Evolutionary conservation across 2,329 filamentous ascomycete genomes (phyloP), one percentile per base, ranked within the genome.

Genomic region (Fusarium sororula): DNA sequence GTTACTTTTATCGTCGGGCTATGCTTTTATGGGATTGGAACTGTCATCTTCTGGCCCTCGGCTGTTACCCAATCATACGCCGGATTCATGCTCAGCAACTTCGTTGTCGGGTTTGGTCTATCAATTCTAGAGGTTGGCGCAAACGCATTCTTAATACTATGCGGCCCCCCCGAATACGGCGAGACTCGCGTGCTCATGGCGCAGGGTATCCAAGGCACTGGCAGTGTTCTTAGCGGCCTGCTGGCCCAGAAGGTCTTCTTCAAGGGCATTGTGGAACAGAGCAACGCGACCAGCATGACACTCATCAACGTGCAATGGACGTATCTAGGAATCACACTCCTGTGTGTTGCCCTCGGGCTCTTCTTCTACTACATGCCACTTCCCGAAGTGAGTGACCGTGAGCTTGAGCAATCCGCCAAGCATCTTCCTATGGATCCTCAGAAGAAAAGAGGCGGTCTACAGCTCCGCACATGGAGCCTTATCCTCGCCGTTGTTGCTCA

Each of bases 31-130:
- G 92, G 92, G 4, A 86, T 90, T 10, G 92, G 92, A 4, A 94
- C 93, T n/a, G 90, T 96, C 72, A 94, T 95, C 83, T 95, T 96
- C 83, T 96, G 93, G 94, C 94, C 94, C 0, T 92, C 91, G 4
- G 92, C 92, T 13, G 89, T 95, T 15, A 88, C 94, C 67, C 87
- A 88, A 50, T 94, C 92, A 5, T 96, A 93, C 75, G 89, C 90
- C 22, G 94, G 94, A 5, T 96, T 96, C 82, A 91, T 94, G 81
- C 89, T 93, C 55, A 91, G 88, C 75, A 91, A 87, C 73, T 90
- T 96, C 77, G 91, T 96, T 35, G 92, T 95, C 60, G 94, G 93
- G 1, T 93, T 92, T 70, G 94, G 93, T 4, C 85, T 96, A 4
- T 91, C 91, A 3, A 90, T 94, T 1, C 88, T 96, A 30, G 94